Evolutionary conservation across 106 monocot species (phyloP), one percentile per base, ranked within the genome.

Genomic region (Dioscorea alata): DNA sequence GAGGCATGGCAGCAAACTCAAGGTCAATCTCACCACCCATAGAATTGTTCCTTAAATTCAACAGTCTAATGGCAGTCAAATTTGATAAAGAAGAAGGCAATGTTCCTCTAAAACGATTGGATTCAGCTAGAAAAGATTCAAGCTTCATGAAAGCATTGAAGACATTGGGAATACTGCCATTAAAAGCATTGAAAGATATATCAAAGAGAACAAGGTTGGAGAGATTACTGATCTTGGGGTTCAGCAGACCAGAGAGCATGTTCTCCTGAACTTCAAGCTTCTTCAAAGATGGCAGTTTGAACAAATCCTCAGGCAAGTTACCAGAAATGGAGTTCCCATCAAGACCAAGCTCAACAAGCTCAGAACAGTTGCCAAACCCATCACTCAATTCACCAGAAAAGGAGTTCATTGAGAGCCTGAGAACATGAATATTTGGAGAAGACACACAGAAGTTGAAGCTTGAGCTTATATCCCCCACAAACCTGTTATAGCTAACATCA

Each of bases 21-120:
- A 86, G 67, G 60, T 12, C 34, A 33, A 90, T 83, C 23, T 49
- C 64, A 16, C 90, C 90, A 14, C 22, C 63, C 53, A 90, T 61
- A 15, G 79, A 81, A 59, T 90, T 90, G 71, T 86, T 86, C 71
- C 86, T 75, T 22, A 90, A 67, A 23, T 50, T 74, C 20, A 90
- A 67, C 10, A 65, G 16, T 51, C 50, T 65, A 2, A 90, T 58
- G 17, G 61, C 66, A 13, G 71, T 35, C 57, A 83, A 57, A 13
- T 56, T 76, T 7, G 86, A 81, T 9, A 90, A 60, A 31, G 90
- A 86, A 68, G 49, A 1, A 5, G 86, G 83, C 10, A 90, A 50
- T 56, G 13, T 4, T n/a, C 90, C 90, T 4, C 20, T 10, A 12
- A 90, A 72, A 1, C 8, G 3, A 49, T 86, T 86, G 19, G 68